A percentile compares a stretch with the other conserved stretches of the same genome.
phyloP scores from a whole-genome alignment of 2,329 filamentous ascomycete genomes.

The Bisporella sp. region DNA sequence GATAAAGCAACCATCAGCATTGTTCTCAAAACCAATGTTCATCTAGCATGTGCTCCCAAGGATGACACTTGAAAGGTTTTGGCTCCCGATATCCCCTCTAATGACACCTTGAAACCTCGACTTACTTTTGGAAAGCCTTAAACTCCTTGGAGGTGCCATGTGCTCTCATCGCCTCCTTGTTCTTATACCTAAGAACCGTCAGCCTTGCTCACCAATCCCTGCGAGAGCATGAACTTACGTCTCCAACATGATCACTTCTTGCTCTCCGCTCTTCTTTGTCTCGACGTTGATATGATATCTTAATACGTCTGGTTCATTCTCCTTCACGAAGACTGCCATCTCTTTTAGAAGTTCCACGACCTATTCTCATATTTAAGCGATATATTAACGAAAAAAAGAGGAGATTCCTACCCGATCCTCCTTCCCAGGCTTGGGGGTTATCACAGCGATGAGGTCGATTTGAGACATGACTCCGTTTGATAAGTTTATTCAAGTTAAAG shows the following conservation, averaged over 20 bases:
- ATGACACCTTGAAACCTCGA: too few species aligned
- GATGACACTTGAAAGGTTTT: too few species aligned
- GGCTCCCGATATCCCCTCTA: too few species aligned
- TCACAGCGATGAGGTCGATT: slow-evolving; percentile 20
- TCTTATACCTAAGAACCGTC: slow-evolving; percentile 20
- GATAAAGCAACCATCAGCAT: too few species aligned
- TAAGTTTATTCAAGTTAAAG: not conserved
- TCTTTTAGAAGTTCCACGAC: slow-evolving; percentile 19
- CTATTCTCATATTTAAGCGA: slow-evolving; percentile 7
- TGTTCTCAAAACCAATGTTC: too few species aligned
- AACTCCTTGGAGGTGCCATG: slow-evolving; percentile 18
- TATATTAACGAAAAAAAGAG: not conserved
- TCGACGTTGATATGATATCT: slow-evolving; percentile 21
- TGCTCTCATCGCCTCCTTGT: slow-evolving; percentile 17
- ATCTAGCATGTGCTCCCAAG: too few species aligned
- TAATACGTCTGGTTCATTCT: slow-evolving; percentile 21
- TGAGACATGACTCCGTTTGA: slow-evolving; percentile 9
- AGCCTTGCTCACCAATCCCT: slow-evolving; percentile 1
- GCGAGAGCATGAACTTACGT: slow-evolving; percentile 12
- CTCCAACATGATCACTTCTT: slow-evolving; percentile 25
- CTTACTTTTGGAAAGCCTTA: slow-evolving; percentile 13
- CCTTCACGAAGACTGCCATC: slow-evolving; percentile 15
- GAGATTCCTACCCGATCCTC: slow-evolving; percentile 16
- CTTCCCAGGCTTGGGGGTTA: slow-evolving; percentile 22
- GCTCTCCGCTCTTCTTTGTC: slow-evolving; percentile 16